Evolutionary conservation across 2,329 filamentous ascomycete genomes (phyloP), one percentile per base, ranked within the genome.

Genomic region (Epichloe sp.): DNA sequence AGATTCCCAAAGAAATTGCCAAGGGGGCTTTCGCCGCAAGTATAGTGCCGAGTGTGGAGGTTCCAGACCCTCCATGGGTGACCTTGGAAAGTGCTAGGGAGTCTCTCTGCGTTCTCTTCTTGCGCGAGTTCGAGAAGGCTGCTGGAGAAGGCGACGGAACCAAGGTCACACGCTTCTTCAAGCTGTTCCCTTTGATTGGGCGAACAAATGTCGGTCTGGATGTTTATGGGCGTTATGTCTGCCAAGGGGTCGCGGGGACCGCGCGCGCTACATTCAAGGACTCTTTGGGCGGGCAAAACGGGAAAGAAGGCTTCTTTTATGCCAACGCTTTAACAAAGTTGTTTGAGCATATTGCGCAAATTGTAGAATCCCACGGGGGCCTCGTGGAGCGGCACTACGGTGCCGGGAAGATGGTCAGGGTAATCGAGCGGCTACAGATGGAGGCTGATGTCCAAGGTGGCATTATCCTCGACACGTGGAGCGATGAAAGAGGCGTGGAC

Each of bases 341-440:
- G 45, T 98, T 98, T 64, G 91, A 97, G 67, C 91, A 98, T 67
- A 95, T 98, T 65, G 91, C 93, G 2, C 88, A 95, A 64, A 96
- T 98, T 57, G 83, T 98, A 21, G 91, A 97, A 61, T 84, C 86
- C 1, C 93, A 98, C 63, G 88, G 91, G 35, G 82, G 82, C 1
- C 75, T 98, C 8, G 91, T 98, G 1, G 90, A 97, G 70, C 82
- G 88, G 45, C 93, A 98, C 67, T 98, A 98, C 63, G 93, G 93
- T 1, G 70, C 78, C 15, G 88, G 91, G 38, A 93, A 89, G 72
- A 98, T 98, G 93, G 82, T 86, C 35, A 86, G 85, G 59, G 93
- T 98, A 49, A 91, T 97, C 58, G 88, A 96, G 68, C 79, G 88
- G 43, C 72, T 98, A 52, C 93, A 98, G 68, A 81, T 90, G 61